Conservation (phyloP, 169 alveolate genomes). For the Plasmodium relictum region DNA sequence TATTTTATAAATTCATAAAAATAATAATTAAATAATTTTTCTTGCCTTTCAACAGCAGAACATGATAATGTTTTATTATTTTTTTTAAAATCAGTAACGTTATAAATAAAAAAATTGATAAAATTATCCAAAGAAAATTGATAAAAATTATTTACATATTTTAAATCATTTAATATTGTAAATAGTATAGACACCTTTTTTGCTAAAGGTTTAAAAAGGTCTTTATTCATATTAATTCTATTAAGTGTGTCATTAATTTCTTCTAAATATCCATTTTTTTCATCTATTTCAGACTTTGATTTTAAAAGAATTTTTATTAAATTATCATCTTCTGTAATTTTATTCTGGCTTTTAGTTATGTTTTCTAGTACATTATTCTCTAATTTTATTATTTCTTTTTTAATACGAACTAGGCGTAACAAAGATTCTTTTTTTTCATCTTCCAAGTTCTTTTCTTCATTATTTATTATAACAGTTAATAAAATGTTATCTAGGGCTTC, state of each 20-base stretch:
- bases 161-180: slow-evolving; percentile 69
- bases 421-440: slow-evolving; percentile 68
- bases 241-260: slow-evolving; percentile 72
- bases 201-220: slow-evolving; percentile 60
- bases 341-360: slow-evolving; percentile 60
- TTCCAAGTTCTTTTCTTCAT: slow-evolving; percentile 51
- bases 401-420: slow-evolving; percentile 39
- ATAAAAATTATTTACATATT: slow-evolving; percentile 62
- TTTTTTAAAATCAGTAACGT: slow-evolving; percentile 19
- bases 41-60: slow-evolving; percentile 60
- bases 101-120: slow-evolving; percentile 40
- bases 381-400: slow-evolving; percentile 69
- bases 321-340: slow-evolving; percentile 74
- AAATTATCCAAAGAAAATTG: slow-evolving; percentile 63
- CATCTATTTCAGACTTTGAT: slow-evolving; percentile 70
- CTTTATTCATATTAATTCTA: slow-evolving; percentile 43
- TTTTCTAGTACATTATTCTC: slow-evolving; percentile 69
- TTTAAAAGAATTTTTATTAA: slow-evolving; percentile 67
- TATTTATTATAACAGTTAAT: slow-evolving; percentile 56
- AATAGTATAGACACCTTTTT: slow-evolving; percentile 70
- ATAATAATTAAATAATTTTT: slow-evolving; percentile 38
- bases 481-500: slow-evolving; percentile 58
- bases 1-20: slow-evolving; percentile 74
- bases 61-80: slow-evolving; percentile 33
- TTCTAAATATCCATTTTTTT: slow-evolving; percentile 56